Conservation (phyloP, 495 filamentous ascomycete genomes). For the Choiromyces venosus region DNA sequence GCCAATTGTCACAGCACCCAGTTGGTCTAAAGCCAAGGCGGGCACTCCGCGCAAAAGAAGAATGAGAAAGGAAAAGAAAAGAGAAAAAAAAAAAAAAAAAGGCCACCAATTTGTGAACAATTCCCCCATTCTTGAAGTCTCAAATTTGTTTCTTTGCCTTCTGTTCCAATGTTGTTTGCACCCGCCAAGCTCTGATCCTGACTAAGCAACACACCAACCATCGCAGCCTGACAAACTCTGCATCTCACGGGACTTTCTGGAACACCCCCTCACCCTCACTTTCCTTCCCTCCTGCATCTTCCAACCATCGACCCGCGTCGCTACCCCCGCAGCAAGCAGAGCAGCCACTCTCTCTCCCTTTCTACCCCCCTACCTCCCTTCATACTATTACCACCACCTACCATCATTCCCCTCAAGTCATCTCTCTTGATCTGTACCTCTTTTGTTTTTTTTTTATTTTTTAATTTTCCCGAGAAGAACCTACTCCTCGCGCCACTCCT, state of each 20-base stretch:
- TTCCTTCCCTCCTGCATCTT: conserved; percentile 37
- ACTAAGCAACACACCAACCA: neutral
- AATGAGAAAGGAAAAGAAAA: neutral
- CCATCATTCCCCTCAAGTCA: neutral
- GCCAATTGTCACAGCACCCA: neutral
- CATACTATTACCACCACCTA: neutral
- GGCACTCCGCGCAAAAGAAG: neutral
- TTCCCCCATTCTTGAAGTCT: neutral
- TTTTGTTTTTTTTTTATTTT: too few species aligned
- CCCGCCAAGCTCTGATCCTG: neutral
- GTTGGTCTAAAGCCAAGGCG: neutral
- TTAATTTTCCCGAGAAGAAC: neutral
- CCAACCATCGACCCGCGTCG: conserved; percentile 39
- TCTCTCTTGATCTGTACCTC: neutral
- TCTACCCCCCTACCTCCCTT: neutral
- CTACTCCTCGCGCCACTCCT: neutral
- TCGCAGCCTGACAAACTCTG: conserved; percentile 34
- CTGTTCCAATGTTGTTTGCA: neutral
- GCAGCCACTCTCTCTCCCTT: conserved; percentile 18
- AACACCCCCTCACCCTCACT: conserved; percentile 36
- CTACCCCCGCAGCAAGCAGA: conserved; percentile 28
- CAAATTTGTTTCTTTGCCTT: neutral
- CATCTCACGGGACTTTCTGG: conserved; percentile 37
- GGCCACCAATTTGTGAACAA: neutral
- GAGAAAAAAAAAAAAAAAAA: neutral